Evolutionary conservation across 2,329 filamentous ascomycete genomes (phyloP), one percentile per base, ranked within the genome.

Genomic region (Hypoxylon sp.): DNA sequence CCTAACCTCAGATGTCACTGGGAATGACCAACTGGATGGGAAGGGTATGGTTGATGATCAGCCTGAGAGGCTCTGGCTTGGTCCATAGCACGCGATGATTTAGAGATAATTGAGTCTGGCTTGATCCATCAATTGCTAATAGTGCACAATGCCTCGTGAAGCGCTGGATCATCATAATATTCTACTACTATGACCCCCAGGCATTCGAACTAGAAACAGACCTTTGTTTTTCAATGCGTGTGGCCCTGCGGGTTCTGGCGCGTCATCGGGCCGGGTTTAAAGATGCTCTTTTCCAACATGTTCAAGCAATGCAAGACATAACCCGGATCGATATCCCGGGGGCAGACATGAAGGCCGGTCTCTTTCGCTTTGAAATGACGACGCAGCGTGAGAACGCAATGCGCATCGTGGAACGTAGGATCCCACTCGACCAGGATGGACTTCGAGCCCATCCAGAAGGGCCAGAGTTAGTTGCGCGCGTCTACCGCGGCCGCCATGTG

Each of bases 251-350:
- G 39, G 39, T 20, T 43, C 39, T 43, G 15, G n/a, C 39, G 13
- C 11, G 39, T 43, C 39, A 43, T 43, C 39, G 46, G 26, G 24
- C 54, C 54, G 2, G 44, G 44, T 13, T 30, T 39, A 10, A 59
- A 59, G 30, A 28, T 28, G 24, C 24, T 37, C 37, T 30, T 47
- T 4, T 60, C 57, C n/a, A 60, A 24, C 41, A 22, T 41, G 24
- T 60, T 44, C 7, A 62, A 24, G 26, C 58, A 62, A 37, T 62
- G 51, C 43, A 49, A 43, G 10, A 56, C 51, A 28, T 62, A 52
- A 3, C 39, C 22, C 2, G 20, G 32, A n/a, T 62, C 41, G 24
- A 62, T 62, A 48, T 62, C 58, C n/a, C 58, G 41, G 15, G 58
- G 41, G 37, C 58, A 62, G 24, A 26, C 24, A 26, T 26, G 24